Percentiles rank a stretch among this genome's conserved stretches.
Evolutionary conservation across 768 basidiomycete genomes (phyloP).

Genomic region (Coprinopsis strossmayeri): DNA sequence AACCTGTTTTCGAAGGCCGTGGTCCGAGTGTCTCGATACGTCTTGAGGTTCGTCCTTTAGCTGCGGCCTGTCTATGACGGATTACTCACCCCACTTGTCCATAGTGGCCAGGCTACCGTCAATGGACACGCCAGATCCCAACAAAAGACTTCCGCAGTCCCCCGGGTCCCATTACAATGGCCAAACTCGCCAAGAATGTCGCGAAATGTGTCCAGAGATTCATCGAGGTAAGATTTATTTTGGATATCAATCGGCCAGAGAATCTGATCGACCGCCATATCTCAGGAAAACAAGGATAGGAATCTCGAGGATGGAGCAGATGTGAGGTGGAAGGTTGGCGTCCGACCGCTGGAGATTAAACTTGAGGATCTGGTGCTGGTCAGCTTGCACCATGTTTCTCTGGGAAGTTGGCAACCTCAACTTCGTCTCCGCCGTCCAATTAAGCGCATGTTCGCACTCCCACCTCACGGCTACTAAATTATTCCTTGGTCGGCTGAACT

Average conservation of each 20-base stretch:
- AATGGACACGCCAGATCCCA: constrained; percentile 78
- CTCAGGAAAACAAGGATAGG: constrained; percentile 41
- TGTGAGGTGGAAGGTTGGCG: constrained; percentile 56
- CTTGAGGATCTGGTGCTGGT: constrained; percentile 68
- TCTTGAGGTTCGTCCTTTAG: constrained; percentile 46
- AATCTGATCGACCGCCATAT: constrained; percentile 5
- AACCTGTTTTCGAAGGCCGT: constrained; percentile 61
- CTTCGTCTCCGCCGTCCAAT: constrained; percentile 47
- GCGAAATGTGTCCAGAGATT: constrained; percentile 73
- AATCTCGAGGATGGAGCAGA: constrained; percentile 63
- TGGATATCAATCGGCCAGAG: not conserved
- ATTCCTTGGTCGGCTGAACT: too few species aligned
- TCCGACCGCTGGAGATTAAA: constrained; percentile 41
- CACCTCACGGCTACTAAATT: too few species aligned
- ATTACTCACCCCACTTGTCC: constrained; percentile 11
- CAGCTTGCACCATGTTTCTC: constrained; percentile 76
- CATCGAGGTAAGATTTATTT: constrained; percentile 39
- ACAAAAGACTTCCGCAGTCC: constrained; percentile 77
- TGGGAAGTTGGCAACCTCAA: constrained; percentile 81
- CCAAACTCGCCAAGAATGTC: constrained; percentile 74
- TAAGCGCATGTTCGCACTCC: not conserved
- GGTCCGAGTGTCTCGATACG: constrained; percentile 80
- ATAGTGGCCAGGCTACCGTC: constrained; percentile 76
- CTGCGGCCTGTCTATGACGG: not conserved
- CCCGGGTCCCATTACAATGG: constrained; percentile 68